Base-by-base conservation (phyloP, 805 yeast genomes). In the Wickerhamomyces pijperi region DNA sequence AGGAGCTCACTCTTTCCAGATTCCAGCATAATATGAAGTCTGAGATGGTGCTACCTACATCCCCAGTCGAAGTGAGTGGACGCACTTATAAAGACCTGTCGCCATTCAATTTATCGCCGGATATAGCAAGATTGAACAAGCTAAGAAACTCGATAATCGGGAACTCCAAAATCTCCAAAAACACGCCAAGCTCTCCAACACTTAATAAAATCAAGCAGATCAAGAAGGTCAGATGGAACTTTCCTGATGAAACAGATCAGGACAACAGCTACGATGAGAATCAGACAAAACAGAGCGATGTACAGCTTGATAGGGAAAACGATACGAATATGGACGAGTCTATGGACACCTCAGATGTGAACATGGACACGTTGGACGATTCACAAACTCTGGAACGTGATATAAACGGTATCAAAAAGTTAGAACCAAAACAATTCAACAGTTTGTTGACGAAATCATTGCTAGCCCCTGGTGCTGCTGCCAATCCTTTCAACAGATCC, bases 181-280 rank as follows among this genome's bases (percentile, higher is more conserved):
- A 36, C 5, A 31, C 46, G 17, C 38, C 50, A 25, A 25, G 29
- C 4, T 47, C 48, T 11, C 33, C 48, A 2, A 49, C 51, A 3
- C 41, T 42, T 11, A 39, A 43, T 13, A 36, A 37, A 34, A 15
- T 38, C 21, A 61, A 57, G 42, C 47, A 48, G 11, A 35, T 53
- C 12, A 68, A 68, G 39, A 68, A 63, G 42, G 76, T 71, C 2
- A 60, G 74, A 44, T 70, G 74, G 71, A 65, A 64, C 42, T 61
- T 62, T 12, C 67, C 67, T 3, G 49, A 48, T 36, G 42, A 39
- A 20, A n/a, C 14, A 4, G 29, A 25, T 11, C 29, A 25, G 18
- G 16, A 32, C 4, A 5, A 17, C 23, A 33, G 12, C 13, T 33
- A 14, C 11, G 19, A 14, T 7, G 9, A 18, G n/a, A 17, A 28